phyloP scores from a whole-genome alignment of 805 yeast genomes.

The Wickerhamomyces silvicola region DNA sequence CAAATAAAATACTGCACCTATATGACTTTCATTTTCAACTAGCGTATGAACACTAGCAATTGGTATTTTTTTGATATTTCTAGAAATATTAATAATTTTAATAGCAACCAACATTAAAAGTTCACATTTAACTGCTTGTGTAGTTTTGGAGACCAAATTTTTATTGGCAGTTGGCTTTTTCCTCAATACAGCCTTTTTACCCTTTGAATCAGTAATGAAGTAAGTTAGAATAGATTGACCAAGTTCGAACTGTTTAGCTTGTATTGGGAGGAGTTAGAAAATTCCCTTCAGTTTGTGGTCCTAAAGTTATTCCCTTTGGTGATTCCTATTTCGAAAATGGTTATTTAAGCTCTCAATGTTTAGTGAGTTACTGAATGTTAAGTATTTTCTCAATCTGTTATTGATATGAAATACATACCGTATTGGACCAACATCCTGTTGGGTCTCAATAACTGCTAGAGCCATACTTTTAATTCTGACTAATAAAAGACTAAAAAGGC shows the following conservation, averaged over 20 bases:
- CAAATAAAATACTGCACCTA: conserved; percentile 52
- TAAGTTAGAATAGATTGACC: conserved; percentile 66
- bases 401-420: conserved; percentile 10
- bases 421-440: conserved; percentile 20
- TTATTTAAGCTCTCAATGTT: too few relatives aligned
- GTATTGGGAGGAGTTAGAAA: conserved; percentile 24
- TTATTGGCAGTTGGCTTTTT: conserved; percentile 49
- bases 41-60: conserved; percentile 46
- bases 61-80: conserved; percentile 32
- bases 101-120: conserved; percentile 42
- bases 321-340: conserved; percentile 12
- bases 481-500: background rate
- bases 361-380: conserved; percentile 1
- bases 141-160: conserved; percentile 44
- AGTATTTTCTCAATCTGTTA: too few relatives aligned
- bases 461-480: conserved; percentile 2
- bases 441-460: conserved; percentile 18
- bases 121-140: conserved; percentile 61
- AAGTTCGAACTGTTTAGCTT: conserved; percentile 46
- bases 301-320: conserved; percentile 12
- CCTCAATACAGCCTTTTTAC: conserved; percentile 41
- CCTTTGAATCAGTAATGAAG: conserved; percentile 35
- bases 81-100: conserved; percentile 17
- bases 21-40: conserved; percentile 49
- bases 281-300: conserved; percentile 15